phyloP scores from a whole-genome alignment of 2,329 filamentous ascomycete species.

The Clonostachys rosea region DNA sequence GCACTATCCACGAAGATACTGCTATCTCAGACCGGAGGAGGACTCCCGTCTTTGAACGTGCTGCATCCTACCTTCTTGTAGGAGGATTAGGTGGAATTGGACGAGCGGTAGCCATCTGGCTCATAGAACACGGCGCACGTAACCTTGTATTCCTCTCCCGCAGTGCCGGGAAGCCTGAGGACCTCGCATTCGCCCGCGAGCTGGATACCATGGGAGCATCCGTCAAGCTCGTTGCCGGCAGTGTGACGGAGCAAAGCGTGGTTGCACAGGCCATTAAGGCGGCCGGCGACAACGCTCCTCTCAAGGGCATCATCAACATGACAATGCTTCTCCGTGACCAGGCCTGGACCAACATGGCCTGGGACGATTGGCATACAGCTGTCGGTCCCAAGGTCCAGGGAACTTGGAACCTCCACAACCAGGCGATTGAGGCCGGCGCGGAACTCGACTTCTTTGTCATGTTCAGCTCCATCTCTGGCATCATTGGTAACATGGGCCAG shows the following conservation, averaged over 20 bases:
- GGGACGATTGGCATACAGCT: slow-evolving; percentile 11
- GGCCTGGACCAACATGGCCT: not conserved
- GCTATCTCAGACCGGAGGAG: not conserved
- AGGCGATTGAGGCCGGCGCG: not conserved
- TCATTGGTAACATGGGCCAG: slow-evolving; percentile 26
- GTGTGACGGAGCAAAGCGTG: not conserved
- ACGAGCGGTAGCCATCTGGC: slow-evolving; percentile 2
- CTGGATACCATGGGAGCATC: slow-evolving; percentile 14
- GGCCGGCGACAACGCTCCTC: slow-evolving; percentile 6
- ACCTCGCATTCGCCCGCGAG: slow-evolving; percentile 12
- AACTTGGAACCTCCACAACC: slow-evolving; percentile 16
- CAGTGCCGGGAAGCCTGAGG: slow-evolving; percentile 17
- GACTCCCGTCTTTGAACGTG: not conserved
- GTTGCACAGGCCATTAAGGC: slow-evolving; percentile 22
- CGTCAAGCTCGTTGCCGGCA: slow-evolving; percentile 13
- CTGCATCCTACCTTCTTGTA: slow-evolving; percentile 5
- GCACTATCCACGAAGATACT: not conserved
- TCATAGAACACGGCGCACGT: slow-evolving; percentile 9
- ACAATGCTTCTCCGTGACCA: not conserved
- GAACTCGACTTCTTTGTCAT: slow-evolving; percentile 30
- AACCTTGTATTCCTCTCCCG: slow-evolving; percentile 16
- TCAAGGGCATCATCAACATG: slow-evolving; percentile 7
- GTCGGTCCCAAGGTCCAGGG: slow-evolving; percentile 24
- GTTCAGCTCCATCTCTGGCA: slow-evolving; percentile 24
- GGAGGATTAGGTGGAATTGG: slow-evolving; percentile 7